Evolutionary conservation across 2,329 filamentous ascomycete species (phyloP), one percentile per base, ranked within the genome.

Genomic region (Aspergillus nomiae): DNA sequence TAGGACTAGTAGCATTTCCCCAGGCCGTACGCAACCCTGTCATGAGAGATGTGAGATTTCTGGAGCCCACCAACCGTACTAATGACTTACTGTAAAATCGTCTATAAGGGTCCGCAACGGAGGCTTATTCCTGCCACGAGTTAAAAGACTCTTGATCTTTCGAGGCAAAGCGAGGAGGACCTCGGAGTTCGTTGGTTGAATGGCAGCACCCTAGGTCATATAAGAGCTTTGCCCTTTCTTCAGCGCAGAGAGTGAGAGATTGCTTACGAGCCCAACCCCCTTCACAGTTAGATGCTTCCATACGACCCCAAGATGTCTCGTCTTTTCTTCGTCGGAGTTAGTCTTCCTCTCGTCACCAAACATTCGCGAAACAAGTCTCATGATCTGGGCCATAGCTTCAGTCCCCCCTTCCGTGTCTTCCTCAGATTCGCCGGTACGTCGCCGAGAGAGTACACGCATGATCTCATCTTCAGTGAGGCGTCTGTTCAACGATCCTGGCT

Each of bases 261-360:
- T 36, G 11, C 51, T 26, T 38, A 55, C 51, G 26, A 91, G 78
- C 0, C 90, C 90, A 60, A 87, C 84, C 0, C 90, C 90, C 61
- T 87, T 89, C 21, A 92, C 90, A 0, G 87, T 91, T 32, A 92
- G 77, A 59, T 89, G 82, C 55, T 88, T 88, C 80, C 90, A 92
- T 6, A 91, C 78, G 14, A 92, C 87, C 38, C 90, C 90, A 30
- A 86, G 82, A 71, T 92, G 89, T 26, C 89, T 81, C 0, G 88
- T 90, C 72, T 90, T 87, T 68, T 90, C 89, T 65, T 90, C 89
- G 64, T 91, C 86, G 0, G 87, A 90, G n/a, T 86, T 80, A 51
- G 85, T 83, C 67, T 89, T 88, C 7, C 90, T 83, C 24, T 85
- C 85, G 38, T 82, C 79, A 7, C 90, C 90, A 69, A 92, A 92